These are phyloP conservation scores for Chalciporus pseudorubinellus DNA, from an alignment of 768 basidiomycete species.

Conservation along the genomic window DNA sequence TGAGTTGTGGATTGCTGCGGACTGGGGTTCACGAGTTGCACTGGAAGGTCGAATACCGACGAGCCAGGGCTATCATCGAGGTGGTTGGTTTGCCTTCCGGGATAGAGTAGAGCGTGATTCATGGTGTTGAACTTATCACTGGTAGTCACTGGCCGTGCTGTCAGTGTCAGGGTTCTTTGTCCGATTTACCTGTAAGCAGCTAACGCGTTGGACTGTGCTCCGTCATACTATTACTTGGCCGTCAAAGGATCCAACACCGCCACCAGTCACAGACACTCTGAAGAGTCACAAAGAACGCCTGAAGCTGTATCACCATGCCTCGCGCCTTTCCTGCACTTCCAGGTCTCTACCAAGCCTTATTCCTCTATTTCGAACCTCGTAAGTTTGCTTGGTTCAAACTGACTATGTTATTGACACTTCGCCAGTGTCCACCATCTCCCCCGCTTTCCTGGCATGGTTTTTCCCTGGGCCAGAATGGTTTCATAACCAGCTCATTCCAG, in stretches of 20 bases:
- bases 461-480: conserved; percentile 67
- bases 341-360: conserved; percentile 60
- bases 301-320: conserved; percentile 20
- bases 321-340: conserved; percentile 53
- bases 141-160: no score
- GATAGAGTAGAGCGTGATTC: conserved; percentile 15
- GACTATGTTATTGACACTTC: conserved; percentile 12
- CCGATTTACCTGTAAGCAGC: no score
- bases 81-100: conserved; percentile 2
- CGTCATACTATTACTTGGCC: no score
- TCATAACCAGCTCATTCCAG: conserved; percentile 61
- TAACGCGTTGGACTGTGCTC: no score
- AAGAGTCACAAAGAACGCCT: no score
- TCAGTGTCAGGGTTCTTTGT: no score
- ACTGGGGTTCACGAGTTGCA: conserved; percentile 32
- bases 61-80: conserved; percentile 57
- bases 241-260: no score
- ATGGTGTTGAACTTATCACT: conserved; percentile 7
- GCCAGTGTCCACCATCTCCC: conserved; percentile 49
- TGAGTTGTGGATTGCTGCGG: conserved; percentile 20
- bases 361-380: conserved; percentile 69
- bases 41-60: conserved; percentile 73
- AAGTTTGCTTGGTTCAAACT: conserved; percentile 7
- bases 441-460: conserved; percentile 51
- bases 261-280: no score